Percentiles rank a stretch among this genome's conserved stretches.
These are phyloP conservation scores for Metschnikowia picachoensis DNA, from an alignment of 805 yeast genomes.

Conservation along the genomic window DNA sequence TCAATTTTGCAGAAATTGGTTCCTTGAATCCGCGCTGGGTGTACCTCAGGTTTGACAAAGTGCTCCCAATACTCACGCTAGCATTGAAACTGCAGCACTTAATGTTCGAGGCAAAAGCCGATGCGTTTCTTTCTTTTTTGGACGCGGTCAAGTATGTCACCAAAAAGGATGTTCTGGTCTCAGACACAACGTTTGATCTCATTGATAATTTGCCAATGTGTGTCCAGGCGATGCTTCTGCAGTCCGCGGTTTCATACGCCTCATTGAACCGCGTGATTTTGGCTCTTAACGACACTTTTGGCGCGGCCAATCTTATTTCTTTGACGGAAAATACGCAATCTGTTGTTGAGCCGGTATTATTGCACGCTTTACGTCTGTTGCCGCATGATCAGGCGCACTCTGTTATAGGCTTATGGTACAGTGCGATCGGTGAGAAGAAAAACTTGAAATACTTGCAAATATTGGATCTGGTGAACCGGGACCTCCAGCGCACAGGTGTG, in stretches of 20 bases:
- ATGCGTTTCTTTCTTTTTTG: conserved; percentile 23
- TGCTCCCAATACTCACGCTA: conserved; percentile 24
- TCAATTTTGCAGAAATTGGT: conserved; percentile 28
- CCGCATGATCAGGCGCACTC: conserved; percentile 13
- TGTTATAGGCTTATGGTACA: conserved; percentile 14
- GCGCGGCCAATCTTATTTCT: conserved; percentile 21
- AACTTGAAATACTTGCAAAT: conserved; percentile 19
- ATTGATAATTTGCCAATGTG: conserved; percentile 30
- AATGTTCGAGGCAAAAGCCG: conserved; percentile 23
- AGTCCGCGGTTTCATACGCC: conserved; percentile 18
- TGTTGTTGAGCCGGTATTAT: conserved; percentile 11
- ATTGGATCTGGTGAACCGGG: conserved; percentile 11
- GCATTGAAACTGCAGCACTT: conserved; percentile 25
- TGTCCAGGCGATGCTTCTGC: conserved; percentile 21
- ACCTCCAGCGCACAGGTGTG: conserved; percentile 10
- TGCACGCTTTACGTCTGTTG: conserved; percentile 1
- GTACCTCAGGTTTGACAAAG: conserved; percentile 26
- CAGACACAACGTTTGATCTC: conserved; percentile 30
- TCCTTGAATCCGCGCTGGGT: conserved; percentile 35
- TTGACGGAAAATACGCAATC: conserved; percentile 6
- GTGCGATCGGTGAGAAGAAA: conserved; percentile 19
- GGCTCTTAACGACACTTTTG: conserved; percentile 33
- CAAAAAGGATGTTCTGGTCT: conserved; percentile 28
- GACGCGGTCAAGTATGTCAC: conserved; percentile 24
- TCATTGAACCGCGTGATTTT: conserved; percentile 22